Conservation (phyloP, 2,329 filamentous ascomycete genomes). For the Esteya vermicola region DNA sequence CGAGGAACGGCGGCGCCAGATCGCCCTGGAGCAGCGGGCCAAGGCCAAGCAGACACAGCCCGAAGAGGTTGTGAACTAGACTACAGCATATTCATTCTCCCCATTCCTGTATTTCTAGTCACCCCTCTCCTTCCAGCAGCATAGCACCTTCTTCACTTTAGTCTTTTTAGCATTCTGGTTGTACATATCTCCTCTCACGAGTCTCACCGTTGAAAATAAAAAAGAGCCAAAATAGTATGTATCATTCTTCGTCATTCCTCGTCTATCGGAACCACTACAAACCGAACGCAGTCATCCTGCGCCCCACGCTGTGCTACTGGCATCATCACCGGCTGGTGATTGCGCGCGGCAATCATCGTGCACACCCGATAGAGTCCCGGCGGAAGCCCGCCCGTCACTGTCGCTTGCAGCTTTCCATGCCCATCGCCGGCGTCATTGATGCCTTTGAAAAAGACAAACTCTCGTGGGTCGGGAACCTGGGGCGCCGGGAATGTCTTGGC, state of each 20-base stretch:
- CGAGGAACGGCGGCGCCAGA: conserved; percentile 9
- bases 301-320: conserved; percentile 38
- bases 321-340: conserved; percentile 45
- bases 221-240: no score
- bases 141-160: no score
- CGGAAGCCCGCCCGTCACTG: conserved; percentile 30
- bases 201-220: no score
- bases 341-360: conserved; percentile 33
- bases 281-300: conserved; percentile 38
- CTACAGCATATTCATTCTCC: no score
- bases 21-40: conserved; percentile 5
- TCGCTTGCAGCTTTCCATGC: conserved; percentile 27
- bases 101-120: no score
- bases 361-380: conserved; percentile 35
- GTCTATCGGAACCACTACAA: conserved; percentile 11
- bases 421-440: conserved; percentile 36
- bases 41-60: background rate
- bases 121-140: no score
- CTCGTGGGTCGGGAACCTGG: conserved; percentile 18
- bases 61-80: background rate
- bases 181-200: no score
- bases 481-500: no score
- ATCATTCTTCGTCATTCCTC: no score
- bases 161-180: no score
- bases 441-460: conserved; percentile 43